Conservation (phyloP, 768 basidiomycete genomes). For the Sarcodon aspratus region DNA sequence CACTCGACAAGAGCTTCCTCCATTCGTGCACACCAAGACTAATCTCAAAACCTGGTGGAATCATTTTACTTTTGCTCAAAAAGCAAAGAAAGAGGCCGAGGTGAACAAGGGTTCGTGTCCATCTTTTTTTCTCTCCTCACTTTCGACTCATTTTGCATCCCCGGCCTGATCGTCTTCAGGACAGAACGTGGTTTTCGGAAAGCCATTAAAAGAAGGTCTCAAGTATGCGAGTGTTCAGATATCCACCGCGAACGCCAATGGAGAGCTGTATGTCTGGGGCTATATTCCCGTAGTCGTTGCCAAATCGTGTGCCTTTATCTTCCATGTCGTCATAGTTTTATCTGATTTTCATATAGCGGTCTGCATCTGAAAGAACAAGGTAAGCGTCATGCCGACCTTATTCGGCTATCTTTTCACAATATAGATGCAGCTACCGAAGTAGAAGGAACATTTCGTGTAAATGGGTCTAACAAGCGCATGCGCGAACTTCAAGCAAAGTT, state of each 20-base stretch:
- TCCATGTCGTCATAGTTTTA: not conserved
- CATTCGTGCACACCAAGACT: conserved; percentile 11
- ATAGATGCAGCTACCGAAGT: conserved; percentile 67
- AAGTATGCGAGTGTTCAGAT: conserved; percentile 89
- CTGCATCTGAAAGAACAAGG: conserved; percentile 92
- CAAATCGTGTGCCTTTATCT: conserved; percentile 60
- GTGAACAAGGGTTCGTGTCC: conserved; percentile 26
- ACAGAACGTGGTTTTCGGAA: conserved; percentile 65
- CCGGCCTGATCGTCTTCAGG: conserved; percentile 10
- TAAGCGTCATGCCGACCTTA: conserved; percentile 18
- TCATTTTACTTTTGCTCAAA: conserved; percentile 58
- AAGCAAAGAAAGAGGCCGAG: conserved; percentile 44
- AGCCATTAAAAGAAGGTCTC: conserved; percentile 74
- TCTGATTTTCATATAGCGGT: conserved; percentile 40
- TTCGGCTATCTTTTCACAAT: not conserved
- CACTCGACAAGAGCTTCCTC: not conserved
- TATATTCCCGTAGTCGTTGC: conserved; percentile 96
- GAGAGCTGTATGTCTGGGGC: conserved; percentile 84
- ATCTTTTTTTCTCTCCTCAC: not conserved
- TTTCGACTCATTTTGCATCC: conserved; percentile 1
- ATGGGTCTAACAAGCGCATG: conserved; percentile 93
- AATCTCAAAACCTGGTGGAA: conserved; percentile 75
- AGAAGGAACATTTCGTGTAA: conserved; percentile 90
- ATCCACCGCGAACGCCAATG: conserved; percentile 74
- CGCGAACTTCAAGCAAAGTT: conserved; percentile 88